Evolutionary conservation across 345 rosid species (phyloP).

Genomic region (Populus davidiana): DNA sequence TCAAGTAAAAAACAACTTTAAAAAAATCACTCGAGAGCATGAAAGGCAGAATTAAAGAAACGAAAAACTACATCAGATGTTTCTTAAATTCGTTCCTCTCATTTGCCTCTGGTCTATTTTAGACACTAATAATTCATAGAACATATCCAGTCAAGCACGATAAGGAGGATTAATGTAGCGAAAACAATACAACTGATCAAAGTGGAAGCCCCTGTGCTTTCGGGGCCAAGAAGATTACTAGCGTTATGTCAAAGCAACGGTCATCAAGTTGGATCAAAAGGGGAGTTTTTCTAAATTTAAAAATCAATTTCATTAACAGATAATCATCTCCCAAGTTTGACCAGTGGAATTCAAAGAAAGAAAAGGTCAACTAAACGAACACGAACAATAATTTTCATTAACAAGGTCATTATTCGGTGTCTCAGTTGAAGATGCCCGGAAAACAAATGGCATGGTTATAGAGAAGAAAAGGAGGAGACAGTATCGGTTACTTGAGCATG

Average conservation of each 20-base stretch:
- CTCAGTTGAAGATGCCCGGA: not conserved
- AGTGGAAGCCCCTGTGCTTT: too few species aligned
- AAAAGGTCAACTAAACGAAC: not conserved
- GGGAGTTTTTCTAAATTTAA: too few species aligned
- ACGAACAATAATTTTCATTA: not conserved
- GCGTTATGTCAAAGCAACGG: too few species aligned
- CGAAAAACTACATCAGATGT: not conserved
- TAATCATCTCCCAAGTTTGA: not conserved
- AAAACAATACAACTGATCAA: not conserved
- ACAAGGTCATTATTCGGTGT: not conserved
- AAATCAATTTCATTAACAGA: too few species aligned
- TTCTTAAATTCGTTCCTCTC: not conserved
- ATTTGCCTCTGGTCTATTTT: too few species aligned
- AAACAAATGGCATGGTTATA: not conserved
- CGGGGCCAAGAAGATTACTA: too few species aligned
- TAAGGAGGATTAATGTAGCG: not conserved
- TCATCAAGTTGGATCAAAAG: too few species aligned
- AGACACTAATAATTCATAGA: too few species aligned
- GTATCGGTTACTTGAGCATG: not conserved
- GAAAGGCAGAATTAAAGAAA: not conserved
- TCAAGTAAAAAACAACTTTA: too few species aligned
- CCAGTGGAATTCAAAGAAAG: not conserved
- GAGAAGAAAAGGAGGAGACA: not conserved
- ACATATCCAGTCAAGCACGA: not conserved
- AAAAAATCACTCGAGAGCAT: not conserved